phyloP scores from a whole-genome alignment of 257 asterid genomes.

The Gentiana dahurica region DNA sequence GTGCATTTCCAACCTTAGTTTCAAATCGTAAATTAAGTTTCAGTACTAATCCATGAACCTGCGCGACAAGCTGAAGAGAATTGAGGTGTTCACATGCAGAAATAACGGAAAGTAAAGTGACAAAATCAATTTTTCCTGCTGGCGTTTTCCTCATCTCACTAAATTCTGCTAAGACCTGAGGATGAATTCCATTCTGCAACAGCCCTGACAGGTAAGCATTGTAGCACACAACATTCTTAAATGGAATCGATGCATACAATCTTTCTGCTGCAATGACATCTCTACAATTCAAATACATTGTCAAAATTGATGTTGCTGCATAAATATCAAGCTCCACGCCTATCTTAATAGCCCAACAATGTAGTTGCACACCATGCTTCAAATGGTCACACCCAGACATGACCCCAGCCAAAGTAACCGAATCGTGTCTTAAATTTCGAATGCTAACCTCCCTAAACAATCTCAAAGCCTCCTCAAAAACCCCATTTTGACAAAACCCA shows the following conservation, averaged over 20 bases:
- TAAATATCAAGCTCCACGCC: constrained; percentile 52
- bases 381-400: constrained; percentile 37
- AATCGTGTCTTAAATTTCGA: constrained; percentile 33
- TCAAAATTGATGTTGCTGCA: constrained; percentile 56
- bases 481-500: constrained; percentile 58
- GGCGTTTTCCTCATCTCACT: constrained; percentile 48
- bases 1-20: constrained; percentile 56
- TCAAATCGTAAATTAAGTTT: constrained; percentile 30
- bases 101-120: constrained; percentile 47
- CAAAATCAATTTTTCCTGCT: constrained; percentile 33
- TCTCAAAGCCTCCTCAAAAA: constrained; percentile 25
- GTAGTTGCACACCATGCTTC: constrained; percentile 45
- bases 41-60: constrained; percentile 47
- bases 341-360: constrained; percentile 66
- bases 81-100: constrained; percentile 62
- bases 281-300: constrained; percentile 51
- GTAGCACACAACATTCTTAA: constrained; percentile 51
- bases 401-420: constrained; percentile 55
- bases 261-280: constrained; percentile 39
- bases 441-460: constrained; percentile 28
- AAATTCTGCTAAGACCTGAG: constrained; percentile 35
- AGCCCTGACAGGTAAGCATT: constrained; percentile 73
- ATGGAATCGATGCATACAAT: constrained; percentile 37
- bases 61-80: constrained; percentile 49
- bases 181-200: constrained; percentile 44